A percentile compares a stretch with the other conserved stretches of the same genome.
These are phyloP conservation scores for Hemerocallis citrina DNA, from an alignment of 106 monocot species.

Conservation along the genomic window DNA sequence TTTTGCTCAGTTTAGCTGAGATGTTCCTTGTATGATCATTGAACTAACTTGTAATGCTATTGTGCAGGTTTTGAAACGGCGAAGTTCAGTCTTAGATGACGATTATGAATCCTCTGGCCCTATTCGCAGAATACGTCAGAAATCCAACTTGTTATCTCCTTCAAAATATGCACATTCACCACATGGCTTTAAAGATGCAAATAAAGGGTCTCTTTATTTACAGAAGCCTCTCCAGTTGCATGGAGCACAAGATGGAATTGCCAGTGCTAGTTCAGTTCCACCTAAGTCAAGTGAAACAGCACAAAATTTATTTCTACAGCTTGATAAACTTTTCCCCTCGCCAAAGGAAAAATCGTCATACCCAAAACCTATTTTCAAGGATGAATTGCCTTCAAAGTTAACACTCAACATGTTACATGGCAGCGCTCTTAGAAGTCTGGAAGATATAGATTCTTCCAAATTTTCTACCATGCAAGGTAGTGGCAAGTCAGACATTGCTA, in stretches of 20 bases:
- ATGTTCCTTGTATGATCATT: not conserved
- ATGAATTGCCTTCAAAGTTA: slow-evolving; percentile 42
- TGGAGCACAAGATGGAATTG: not conserved
- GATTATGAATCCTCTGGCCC: slow-evolving; percentile 52
- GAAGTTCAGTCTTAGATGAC: slow-evolving; percentile 37
- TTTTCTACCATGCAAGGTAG: slow-evolving; percentile 3
- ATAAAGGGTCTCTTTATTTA: slow-evolving; percentile 15
- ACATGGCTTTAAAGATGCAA: slow-evolving; percentile 4
- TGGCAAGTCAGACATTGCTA: not conserved
- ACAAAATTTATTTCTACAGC: slow-evolving; percentile 54
- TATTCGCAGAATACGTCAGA: slow-evolving; percentile 61
- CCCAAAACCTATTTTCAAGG: slow-evolving; percentile 17
- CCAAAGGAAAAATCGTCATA: slow-evolving; percentile 46
- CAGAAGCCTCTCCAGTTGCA: slow-evolving; percentile 21
- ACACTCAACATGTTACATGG: slow-evolving; percentile 36
- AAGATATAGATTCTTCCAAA: slow-evolving; percentile 13
- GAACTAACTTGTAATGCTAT: not conserved
- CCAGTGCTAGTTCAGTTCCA: slow-evolving; percentile 12
- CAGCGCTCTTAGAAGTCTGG: slow-evolving; percentile 27
- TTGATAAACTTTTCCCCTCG: slow-evolving; percentile 59
- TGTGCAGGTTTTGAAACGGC: slow-evolving; percentile 64
- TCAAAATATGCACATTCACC: slow-evolving; percentile 10
- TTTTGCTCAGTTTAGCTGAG: not conserved
- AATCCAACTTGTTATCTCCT: slow-evolving; percentile 39
- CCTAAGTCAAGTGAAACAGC: slow-evolving; percentile 58